Base-by-base conservation (phyloP, 805 yeast genomes). In the Pichia membranifaciens region DNA sequence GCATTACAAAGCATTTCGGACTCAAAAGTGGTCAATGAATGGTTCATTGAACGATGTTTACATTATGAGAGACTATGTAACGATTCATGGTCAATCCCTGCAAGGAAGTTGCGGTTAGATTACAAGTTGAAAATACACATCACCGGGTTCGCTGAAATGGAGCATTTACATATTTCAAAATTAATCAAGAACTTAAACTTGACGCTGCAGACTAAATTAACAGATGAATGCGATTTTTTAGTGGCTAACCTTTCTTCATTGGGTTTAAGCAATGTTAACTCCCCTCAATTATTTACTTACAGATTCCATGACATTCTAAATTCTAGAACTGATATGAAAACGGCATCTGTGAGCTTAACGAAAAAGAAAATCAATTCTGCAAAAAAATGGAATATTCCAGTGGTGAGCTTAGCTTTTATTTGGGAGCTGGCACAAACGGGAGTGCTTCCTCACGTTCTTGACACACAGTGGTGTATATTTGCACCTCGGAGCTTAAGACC, bases 361-460 rank as follows among this genome's bases (percentile, higher is more conserved):
- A 74, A 68, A 45, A 75, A 70, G 48, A 81, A 81, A 54, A 71
- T 81, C 41, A 65, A 67, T 43, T 84, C 84, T 29, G 81, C 84
- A 1, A 78, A 77, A 49, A 64, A 65, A 29, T 76, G 84, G 77
- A 58, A 63, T 28, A 72, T 80, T 12, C 86, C 87, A 0, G 73
- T 81, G n/a, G 74, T 78, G 0, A 73, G 84, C 0, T 50, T 75
- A 2, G 74, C 78, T 0, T 81, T 70, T 52, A 45, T 81, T 4
- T 79, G 83, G 77, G 79, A 78, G 52, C 61, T 71, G 7, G 56
- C 76, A 28, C 69, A 72, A 44, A 48, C 51, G 5, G 72, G 73
- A 1, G 43, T 46, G 1, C 51, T 59, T 13, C 78, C 78, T 8
- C 69, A 70, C 41, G 54, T 79, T 2, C 56, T 69, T 45, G 74